A percentile compares a stretch with the other conserved stretches of the same genome.
Conservation (phyloP, 208 protist genomes). For the Pavlovales sp. region DNA sequence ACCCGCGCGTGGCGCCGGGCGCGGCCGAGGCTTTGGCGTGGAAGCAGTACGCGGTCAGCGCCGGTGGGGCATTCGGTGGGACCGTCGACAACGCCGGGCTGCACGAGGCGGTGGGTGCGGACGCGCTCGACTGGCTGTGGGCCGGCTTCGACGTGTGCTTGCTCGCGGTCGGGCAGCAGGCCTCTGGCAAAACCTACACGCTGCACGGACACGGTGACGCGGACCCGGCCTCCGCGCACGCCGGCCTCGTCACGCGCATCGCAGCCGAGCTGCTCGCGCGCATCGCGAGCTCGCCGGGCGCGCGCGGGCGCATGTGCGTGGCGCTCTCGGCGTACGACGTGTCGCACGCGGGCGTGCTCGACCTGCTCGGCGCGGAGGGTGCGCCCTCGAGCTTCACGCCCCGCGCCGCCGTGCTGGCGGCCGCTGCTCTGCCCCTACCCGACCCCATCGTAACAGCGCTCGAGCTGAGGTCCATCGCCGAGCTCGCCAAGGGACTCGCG, state of each 20-base stretch:
- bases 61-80: neutral
- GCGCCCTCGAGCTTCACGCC: neutral
- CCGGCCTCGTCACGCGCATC: neutral
- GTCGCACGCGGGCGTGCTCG: neutral
- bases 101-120: neutral
- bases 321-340: neutral
- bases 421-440: neutral
- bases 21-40: neutral
- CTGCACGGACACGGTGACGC: neutral
- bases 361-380: neutral
- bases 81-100: neutral
- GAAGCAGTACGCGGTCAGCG: neutral
- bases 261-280: neutral
- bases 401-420: neutral
- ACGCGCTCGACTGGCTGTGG: neutral
- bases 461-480: neutral
- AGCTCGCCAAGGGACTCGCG: neutral
- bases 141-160: constrained; percentile 8
- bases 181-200: constrained; percentile 16
- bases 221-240: neutral
- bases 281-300: neutral
- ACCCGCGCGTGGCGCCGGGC: neutral
- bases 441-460: neutral
- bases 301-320: neutral
- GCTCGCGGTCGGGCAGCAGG: neutral